These are phyloP conservation scores for Clitocybe nebularis DNA, from an alignment of 1,284 basidiomycete species.

Conservation along the genomic window DNA sequence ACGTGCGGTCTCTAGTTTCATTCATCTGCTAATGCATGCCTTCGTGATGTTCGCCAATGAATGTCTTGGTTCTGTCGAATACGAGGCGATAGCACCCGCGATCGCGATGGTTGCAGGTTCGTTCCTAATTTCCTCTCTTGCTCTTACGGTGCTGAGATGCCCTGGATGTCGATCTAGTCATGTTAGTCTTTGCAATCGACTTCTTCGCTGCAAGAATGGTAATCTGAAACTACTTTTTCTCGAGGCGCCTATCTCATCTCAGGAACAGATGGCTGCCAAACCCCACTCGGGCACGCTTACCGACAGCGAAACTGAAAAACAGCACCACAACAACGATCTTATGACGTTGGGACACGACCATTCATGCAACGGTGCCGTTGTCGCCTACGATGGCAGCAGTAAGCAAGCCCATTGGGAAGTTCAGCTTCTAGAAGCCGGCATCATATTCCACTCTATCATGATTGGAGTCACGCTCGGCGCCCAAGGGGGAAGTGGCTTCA, in stretches of 20 bases:
- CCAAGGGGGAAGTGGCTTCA: background rate
- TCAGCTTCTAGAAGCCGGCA: background rate
- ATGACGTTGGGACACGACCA: background rate
- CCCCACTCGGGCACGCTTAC: background rate
- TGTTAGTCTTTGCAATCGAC: background rate
- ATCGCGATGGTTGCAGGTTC: background rate
- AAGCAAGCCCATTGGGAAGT: background rate
- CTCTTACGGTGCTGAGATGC: background rate
- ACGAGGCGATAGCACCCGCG: background rate
- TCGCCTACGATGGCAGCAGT: background rate
- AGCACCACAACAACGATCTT: background rate
- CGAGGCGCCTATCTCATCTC: too few relatives aligned
- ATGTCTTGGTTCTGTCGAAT: background rate
- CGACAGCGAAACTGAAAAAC: background rate
- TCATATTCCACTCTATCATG: background rate
- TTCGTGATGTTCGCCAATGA: background rate
- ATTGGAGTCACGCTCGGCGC: background rate
- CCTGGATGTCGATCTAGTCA: background rate
- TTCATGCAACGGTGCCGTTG: background rate
- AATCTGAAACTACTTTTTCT: too few relatives aligned
- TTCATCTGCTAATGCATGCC: background rate
- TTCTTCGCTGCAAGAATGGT: background rate
- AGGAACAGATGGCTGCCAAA: background rate
- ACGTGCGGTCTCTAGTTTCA: background rate
- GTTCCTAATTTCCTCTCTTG: background rate